Evolutionary conservation across 2,329 filamentous ascomycete species (phyloP), one percentile per base, ranked within the genome.

Genomic region (Neopestalotiopsis rosae): DNA sequence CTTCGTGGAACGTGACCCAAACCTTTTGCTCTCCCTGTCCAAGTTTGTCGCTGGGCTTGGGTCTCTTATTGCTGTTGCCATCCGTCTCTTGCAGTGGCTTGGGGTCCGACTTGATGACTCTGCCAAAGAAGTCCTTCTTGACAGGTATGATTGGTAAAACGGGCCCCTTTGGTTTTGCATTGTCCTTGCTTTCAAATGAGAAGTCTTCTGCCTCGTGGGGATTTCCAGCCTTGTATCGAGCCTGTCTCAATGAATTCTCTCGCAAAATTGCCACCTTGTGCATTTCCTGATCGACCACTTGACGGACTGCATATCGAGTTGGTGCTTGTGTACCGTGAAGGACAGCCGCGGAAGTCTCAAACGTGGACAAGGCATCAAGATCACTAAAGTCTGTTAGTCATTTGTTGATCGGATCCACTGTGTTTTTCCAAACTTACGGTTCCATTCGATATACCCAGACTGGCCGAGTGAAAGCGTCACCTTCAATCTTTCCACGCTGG

Each of bases 401-500:
- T 38, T 40, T 9, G 4, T 14, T 68, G 32, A 45, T 28, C 34
- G 58, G 66, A 9, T 49, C 3, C 40, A 20, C 14, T 17, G 34
- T 17, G 17, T 10, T 9, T 38, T n/a, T 62, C 28, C 17, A 2
- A 14, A 90, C 92, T 86, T 84, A 95, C 87, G 96, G 96, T 76
- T 98, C 95, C 93, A 99, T 95, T 66, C 96, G 90, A 80, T 97
- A 98, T 9, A 97, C 91, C 87, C 91, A 98, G 73, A 90, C 86
- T n/a, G 88, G 90, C 42, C 89, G 87, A 68, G 85, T 85, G 24
- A 82, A 84, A 5, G 85, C 79, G 7, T 93, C 91, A 13, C 86
- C 86, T 76, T 97, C 94, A 58, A 98, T 88, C 74, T 91, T 90
- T 13, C 92, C 92, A 76, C 91, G 92, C 72, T 97, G 92, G 78